Percentiles rank a stretch among this genome's conserved stretches.
phyloP scores from a whole-genome alignment of 306 rosid genomes.

The Vigna hirtella region DNA sequence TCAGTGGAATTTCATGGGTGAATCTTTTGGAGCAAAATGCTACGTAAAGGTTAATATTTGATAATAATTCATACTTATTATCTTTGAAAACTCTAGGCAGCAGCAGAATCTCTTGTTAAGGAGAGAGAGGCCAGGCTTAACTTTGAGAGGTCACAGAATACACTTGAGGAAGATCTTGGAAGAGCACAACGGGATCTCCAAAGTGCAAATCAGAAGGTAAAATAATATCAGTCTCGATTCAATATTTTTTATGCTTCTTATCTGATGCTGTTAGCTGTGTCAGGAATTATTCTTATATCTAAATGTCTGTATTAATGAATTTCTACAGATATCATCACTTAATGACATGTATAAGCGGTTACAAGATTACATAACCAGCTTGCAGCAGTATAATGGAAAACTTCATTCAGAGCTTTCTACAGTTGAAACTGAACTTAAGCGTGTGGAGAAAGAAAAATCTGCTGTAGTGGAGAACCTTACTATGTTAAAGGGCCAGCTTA shows the following conservation, averaged over 20 bases:
- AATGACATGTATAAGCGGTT: constrained; percentile 95
- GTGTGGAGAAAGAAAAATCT: constrained; percentile 85
- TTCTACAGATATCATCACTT: constrained; percentile 81
- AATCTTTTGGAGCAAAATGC: constrained; percentile 19
- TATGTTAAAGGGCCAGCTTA: constrained; percentile 83
- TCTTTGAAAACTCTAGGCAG: constrained; percentile 59
- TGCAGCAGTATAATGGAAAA: constrained; percentile 93
- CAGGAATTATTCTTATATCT: neutral
- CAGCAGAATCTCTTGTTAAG: constrained; percentile 74
- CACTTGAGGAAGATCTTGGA: constrained; percentile 77
- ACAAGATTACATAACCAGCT: constrained; percentile 93
- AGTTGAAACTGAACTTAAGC: constrained; percentile 86
- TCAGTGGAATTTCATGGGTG: constrained; percentile 7
- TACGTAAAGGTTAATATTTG: constrained; percentile 34
- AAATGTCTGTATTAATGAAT: constrained; percentile 28
- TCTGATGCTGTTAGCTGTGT: neutral
- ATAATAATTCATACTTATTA: constrained; percentile 1
- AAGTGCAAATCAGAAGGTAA: constrained; percentile 92
- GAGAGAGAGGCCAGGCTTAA: constrained; percentile 80
- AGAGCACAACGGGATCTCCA: constrained; percentile 87
- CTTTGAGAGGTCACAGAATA: constrained; percentile 79
- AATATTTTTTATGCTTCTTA: neutral
- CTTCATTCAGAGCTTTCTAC: constrained; percentile 95
- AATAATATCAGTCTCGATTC: constrained; percentile 16
- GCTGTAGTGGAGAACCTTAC: constrained; percentile 75